A percentile compares a stretch with the other conserved stretches of the same genome.
phyloP scores from a whole-genome alignment of 2,329 filamentous ascomycete genomes.

The Fusarium chaquense region DNA sequence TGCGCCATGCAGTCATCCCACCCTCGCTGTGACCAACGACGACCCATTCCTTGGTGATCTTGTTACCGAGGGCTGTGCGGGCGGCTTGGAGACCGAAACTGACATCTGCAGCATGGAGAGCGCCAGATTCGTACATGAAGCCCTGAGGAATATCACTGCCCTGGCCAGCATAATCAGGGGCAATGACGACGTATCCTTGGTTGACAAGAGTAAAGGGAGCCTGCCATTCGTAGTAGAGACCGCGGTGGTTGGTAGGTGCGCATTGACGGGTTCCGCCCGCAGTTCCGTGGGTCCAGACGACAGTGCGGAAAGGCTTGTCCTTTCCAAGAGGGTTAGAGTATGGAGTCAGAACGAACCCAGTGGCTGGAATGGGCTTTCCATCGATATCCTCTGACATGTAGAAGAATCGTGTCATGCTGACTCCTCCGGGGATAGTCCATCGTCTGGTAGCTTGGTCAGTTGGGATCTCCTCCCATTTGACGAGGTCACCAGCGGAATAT shows the following conservation, averaged over 20 bases:
- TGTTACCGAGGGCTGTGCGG: neutral
- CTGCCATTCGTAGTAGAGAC: slow-evolving; percentile 17
- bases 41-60: slow-evolving; percentile 19
- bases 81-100: slow-evolving; percentile 11
- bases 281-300: slow-evolving; percentile 28
- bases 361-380: slow-evolving; percentile 18
- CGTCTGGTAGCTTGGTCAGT: neutral
- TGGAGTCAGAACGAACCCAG: slow-evolving; percentile 9
- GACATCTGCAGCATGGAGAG: slow-evolving; percentile 17
- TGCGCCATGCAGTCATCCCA: slow-evolving; percentile 24
- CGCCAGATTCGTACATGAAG: slow-evolving; percentile 27
- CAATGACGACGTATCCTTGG: slow-evolving; percentile 12
- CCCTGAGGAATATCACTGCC: slow-evolving; percentile 23
- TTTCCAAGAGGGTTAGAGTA: slow-evolving; percentile 20
- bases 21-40: slow-evolving; percentile 25
- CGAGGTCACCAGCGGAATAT: slow-evolving; percentile 1
- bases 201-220: neutral
- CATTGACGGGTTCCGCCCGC: slow-evolving; percentile 21
- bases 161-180: slow-evolving; percentile 21
- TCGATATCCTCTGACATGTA: slow-evolving; percentile 23
- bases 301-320: slow-evolving; percentile 19
- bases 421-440: slow-evolving; percentile 18
- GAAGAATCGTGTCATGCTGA: slow-evolving; percentile 15
- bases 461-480: slow-evolving; percentile 25
- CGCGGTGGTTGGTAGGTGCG: slow-evolving; percentile 12